A percentile compares a stretch with the other conserved stretches of the same genome.
Conservation (phyloP, 2,329 filamentous ascomycete genomes). For the Anisogramma anomala region DNA sequence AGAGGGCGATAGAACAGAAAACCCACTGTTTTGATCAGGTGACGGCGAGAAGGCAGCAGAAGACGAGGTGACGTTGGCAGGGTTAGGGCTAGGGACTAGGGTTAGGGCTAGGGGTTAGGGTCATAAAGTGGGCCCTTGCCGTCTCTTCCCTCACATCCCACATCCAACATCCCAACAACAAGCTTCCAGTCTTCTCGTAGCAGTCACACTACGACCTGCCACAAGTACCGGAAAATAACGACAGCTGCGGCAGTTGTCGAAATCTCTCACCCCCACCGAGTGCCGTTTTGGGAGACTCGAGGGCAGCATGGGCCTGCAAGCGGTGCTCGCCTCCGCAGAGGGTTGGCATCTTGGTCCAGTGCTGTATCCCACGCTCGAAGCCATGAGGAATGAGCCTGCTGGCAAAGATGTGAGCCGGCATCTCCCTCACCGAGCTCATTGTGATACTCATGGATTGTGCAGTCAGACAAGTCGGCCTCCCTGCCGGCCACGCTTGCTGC, state of each 20-base stretch:
- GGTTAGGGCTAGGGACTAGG: slow-evolving; percentile 1
- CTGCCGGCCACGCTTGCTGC: slow-evolving; percentile 13
- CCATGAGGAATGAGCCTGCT: slow-evolving; percentile 3
- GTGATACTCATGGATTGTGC: background rate
- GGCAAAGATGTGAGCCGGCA: slow-evolving; percentile 5
- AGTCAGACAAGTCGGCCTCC: slow-evolving; percentile 12
- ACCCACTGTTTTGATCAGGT: background rate
- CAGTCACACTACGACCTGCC: too few relatives aligned
- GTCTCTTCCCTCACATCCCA: too few relatives aligned
- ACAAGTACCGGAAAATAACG: too few relatives aligned
- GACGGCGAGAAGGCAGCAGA: background rate
- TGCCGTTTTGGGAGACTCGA: background rate
- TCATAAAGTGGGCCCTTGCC: too few relatives aligned
- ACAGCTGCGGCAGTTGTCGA: too few relatives aligned
- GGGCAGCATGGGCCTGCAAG: background rate
- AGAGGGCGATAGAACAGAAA: too few relatives aligned
- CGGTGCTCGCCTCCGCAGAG: background rate
- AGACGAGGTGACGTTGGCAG: slow-evolving; percentile 1
- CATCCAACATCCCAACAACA: too few relatives aligned
- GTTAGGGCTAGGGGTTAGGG: background rate
- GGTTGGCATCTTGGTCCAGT: background rate
- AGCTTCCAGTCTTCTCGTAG: too few relatives aligned
- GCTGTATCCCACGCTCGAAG: background rate
- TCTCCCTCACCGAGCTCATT: background rate
- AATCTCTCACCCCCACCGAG: too few relatives aligned